Conservation (phyloP, 176 grass and related monocot species). For the Bothriochloa decipiens region DNA sequence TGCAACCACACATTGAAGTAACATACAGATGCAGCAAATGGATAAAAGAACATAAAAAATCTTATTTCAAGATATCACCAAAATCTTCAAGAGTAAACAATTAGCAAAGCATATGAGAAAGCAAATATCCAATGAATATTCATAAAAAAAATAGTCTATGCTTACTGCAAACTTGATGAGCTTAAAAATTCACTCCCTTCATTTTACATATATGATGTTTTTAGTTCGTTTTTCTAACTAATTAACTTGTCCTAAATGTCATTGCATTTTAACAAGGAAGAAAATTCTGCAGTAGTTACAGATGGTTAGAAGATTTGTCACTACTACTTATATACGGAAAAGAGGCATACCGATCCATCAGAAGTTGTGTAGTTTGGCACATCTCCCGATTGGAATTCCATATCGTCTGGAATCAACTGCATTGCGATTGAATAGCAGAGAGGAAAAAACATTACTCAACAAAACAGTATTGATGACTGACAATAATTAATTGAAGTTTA, state of each 20-base stretch:
- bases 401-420: slow-evolving; percentile 95
- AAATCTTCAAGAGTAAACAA: background rate
- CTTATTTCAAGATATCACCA: slow-evolving; percentile 4
- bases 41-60: background rate
- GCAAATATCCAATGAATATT: background rate
- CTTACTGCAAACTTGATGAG: background rate
- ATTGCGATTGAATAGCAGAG: background rate
- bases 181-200: background rate
- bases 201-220: background rate
- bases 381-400: slow-evolving; percentile 90
- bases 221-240: background rate
- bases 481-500: background rate
- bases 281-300: background rate
- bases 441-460: background rate
- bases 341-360: slow-evolving; percentile 79
- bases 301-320: background rate
- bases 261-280: background rate
- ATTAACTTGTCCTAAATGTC: background rate
- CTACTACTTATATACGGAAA: background rate
- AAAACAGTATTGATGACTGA: background rate
- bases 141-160: background rate
- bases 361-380: slow-evolving; percentile 93
- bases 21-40: background rate
- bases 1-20: slow-evolving; percentile 2
- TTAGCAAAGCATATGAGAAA: background rate